Conservation (phyloP, 2,329 filamentous ascomycete genomes). For the Plectosphaerella sp. region DNA sequence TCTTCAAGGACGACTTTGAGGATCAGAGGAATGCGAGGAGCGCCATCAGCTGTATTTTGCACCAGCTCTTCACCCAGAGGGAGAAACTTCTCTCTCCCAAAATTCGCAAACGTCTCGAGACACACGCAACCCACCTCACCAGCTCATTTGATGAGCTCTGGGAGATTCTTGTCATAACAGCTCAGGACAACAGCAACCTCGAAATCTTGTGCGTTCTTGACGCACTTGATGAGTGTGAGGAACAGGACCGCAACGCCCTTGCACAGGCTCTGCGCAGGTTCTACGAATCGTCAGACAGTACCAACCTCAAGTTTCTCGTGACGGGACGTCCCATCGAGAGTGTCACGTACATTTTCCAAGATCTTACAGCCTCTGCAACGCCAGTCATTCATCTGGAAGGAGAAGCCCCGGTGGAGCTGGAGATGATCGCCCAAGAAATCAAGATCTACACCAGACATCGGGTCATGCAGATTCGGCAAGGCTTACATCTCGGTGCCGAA, state of each 20-base stretch:
- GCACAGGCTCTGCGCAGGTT: constrained; percentile 16
- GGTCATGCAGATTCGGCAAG: constrained; percentile 2
- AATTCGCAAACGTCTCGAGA: constrained; percentile 14
- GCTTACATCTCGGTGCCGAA: background rate
- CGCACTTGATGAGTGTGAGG: constrained; percentile 34
- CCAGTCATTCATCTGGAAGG: constrained; percentile 13
- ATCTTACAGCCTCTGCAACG: background rate
- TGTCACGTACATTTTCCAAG: constrained; percentile 15
- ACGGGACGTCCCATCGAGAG: constrained; percentile 24
- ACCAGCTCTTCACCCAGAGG: constrained; percentile 27
- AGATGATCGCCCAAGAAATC: constrained; percentile 15
- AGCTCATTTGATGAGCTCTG: constrained; percentile 23
- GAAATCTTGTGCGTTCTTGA: constrained; percentile 32
- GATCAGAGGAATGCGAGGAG: constrained; percentile 22
- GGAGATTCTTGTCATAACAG: constrained; percentile 17
- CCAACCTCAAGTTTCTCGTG: constrained; percentile 29
- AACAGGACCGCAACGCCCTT: constrained; percentile 13
- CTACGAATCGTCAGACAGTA: constrained; percentile 10
- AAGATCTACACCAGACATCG: constrained; percentile 12
- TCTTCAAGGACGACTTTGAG: constrained; percentile 38
- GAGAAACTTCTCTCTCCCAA: constrained; percentile 15
- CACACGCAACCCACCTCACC: constrained; percentile 9
- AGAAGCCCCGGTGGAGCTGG: constrained; percentile 9
- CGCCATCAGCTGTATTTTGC: constrained; percentile 29
- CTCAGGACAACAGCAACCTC: constrained; percentile 6